A percentile compares a stretch with the other conserved stretches of the same genome.
Evolutionary conservation across 192 early-diverging fungal species (phyloP).

Genomic region (Backusella parvicylindrica): DNA sequence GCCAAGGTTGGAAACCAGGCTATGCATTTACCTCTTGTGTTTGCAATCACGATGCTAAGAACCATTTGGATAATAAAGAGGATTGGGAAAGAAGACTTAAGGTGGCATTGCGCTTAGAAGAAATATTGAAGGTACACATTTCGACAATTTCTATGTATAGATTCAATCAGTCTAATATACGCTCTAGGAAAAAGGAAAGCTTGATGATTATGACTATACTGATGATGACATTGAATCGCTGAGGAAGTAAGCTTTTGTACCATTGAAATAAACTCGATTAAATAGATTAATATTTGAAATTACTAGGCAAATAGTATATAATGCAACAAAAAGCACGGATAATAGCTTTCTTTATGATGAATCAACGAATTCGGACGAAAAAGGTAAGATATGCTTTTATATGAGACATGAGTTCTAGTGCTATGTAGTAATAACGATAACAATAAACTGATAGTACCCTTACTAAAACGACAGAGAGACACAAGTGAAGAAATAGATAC

Average conservation of each 20-base stretch:
- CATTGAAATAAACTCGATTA: neutral
- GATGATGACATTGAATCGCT: conserved; percentile 12
- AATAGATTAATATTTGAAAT: neutral
- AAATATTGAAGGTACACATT: conserved; percentile 41
- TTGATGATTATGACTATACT: conserved; percentile 9
- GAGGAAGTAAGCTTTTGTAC: conserved; percentile 11
- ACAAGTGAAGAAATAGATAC: neutral
- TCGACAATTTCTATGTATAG: neutral
- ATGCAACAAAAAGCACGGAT: neutral
- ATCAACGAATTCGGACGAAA: neutral
- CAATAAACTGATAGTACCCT: neutral
- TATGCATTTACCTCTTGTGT: conserved; percentile 28
- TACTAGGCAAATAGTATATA: conserved; percentile 4
- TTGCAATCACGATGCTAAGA: conserved; percentile 44
- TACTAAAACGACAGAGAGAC: conserved; percentile 8
- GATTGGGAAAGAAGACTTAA: conserved; percentile 45
- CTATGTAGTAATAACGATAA: neutral
- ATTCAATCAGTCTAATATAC: neutral
- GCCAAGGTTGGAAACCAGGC: conserved; percentile 45
- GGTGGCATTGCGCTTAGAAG: conserved; percentile 48
- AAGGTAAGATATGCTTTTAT: neutral
- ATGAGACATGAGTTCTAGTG: neutral
- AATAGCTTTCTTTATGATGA: neutral
- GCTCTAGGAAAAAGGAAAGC: conserved; percentile 12
- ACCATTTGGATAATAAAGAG: conserved; percentile 43